A percentile compares a stretch with the other conserved stretches of the same genome.
Conservation (phyloP, 192 early-diverging fungal species). For the Coemansia sp. region DNA sequence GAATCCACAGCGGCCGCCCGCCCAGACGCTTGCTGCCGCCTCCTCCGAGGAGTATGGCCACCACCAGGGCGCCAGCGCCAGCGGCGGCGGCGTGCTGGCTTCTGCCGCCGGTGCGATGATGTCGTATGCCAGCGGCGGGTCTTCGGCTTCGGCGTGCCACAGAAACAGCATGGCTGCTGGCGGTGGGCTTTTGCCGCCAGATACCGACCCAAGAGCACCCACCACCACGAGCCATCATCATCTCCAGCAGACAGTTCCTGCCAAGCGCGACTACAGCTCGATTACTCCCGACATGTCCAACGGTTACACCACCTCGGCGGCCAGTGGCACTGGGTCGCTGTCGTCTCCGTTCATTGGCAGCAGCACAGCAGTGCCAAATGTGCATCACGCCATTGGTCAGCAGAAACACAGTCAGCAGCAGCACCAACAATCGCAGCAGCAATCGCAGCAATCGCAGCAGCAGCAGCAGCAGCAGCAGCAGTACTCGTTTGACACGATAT, state of each 20-base stretch:
- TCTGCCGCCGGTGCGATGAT: background rate
- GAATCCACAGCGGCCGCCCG: slow-evolving; percentile 25
- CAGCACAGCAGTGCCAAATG: background rate
- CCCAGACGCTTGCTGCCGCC: background rate
- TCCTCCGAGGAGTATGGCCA: background rate
- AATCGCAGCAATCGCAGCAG: background rate
- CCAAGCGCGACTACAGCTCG: slow-evolving; percentile 5
- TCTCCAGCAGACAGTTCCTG: slow-evolving; percentile 10
- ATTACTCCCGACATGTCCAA: background rate
- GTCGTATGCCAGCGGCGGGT: background rate
- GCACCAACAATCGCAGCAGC: slow-evolving; percentile 1
- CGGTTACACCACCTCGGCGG: background rate
- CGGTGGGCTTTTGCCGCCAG: background rate
- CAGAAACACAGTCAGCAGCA: slow-evolving; percentile 1
- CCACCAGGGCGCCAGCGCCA: background rate
- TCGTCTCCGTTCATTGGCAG: slow-evolving; percentile 3
- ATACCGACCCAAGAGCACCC: background rate
- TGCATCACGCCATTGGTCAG: slow-evolving; percentile 5
- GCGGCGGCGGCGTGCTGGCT: background rate
- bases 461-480: background rate
- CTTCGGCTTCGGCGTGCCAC: background rate
- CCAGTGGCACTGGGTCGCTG: background rate
- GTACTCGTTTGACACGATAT: slow-evolving; percentile 7
- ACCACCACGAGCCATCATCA: background rate
- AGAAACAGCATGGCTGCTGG: background rate